Percentiles rank a stretch among this genome's conserved stretches.
Evolutionary conservation across 2,329 filamentous ascomycete species (phyloP).

Genomic region (Purpureocillium takamizusanense): DNA sequence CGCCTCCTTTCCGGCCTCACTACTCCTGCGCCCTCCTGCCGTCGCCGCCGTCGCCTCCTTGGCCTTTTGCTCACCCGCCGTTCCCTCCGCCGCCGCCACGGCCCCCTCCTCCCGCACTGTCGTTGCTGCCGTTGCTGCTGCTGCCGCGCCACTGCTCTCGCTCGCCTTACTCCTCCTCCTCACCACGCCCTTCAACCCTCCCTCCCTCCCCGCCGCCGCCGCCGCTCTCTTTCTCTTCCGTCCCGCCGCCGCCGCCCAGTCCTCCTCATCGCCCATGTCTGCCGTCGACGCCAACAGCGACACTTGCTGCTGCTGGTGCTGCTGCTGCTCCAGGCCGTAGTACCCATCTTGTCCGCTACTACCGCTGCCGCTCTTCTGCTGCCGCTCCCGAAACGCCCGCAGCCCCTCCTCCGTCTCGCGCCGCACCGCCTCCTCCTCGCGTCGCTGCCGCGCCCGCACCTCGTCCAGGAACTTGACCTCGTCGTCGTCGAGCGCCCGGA

Average conservation of each 20-base stretch:
- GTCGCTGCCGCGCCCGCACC: conserved; percentile 37
- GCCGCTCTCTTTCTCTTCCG: conserved; percentile 26
- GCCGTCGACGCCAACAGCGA: conserved; percentile 11
- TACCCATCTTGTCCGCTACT: conserved; percentile 9
- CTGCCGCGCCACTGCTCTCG: no score
- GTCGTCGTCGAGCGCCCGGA: conserved; percentile 67
- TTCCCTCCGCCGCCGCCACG: conserved; percentile 6
- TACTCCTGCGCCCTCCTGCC: neutral
- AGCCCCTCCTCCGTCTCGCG: conserved; percentile 50
- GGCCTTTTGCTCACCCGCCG: no score
- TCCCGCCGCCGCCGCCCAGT: conserved; percentile 23
- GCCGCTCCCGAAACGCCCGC: conserved; percentile 43
- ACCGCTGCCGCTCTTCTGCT: conserved; percentile 23
- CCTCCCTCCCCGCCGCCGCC: conserved; percentile 22
- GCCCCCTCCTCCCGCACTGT: no score
- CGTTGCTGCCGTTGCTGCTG: no score
- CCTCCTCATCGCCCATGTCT: conserved; percentile 13
- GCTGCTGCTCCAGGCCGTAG: no score
- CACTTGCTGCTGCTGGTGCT: no score
- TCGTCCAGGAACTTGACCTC: conserved; percentile 67
- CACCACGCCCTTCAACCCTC: conserved; percentile 18
- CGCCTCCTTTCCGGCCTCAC: conserved; percentile 3
- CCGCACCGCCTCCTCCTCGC: conserved; percentile 44
- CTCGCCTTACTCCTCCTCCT: conserved; percentile 17
- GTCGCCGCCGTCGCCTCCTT: conserved; percentile 3